These are phyloP conservation scores for Blastobotrys capitulatus DNA, from an alignment of 1,139 yeast species.

Conservation along the genomic window DNA sequence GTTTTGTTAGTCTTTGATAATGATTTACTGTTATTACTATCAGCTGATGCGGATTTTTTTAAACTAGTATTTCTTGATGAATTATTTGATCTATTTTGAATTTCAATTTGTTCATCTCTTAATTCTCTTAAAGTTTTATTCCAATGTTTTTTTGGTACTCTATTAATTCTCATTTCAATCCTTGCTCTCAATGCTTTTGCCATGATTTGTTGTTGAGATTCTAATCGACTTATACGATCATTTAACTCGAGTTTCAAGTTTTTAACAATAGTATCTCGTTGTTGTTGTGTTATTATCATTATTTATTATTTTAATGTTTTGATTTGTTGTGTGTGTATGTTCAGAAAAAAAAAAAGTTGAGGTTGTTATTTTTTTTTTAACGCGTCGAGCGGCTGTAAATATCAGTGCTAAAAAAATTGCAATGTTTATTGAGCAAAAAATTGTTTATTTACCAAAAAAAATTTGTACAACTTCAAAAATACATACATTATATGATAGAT, in stretches of 20 bases:
- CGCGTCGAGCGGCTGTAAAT: too few species aligned
- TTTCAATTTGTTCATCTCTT: slow-evolving; percentile 10
- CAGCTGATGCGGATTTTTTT: background rate
- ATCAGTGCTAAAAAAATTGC: too few species aligned
- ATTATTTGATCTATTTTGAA: background rate
- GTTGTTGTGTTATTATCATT: slow-evolving; percentile 16
- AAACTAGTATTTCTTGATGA: slow-evolving; percentile 1
- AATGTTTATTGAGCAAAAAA: too few species aligned
- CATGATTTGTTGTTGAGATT: slow-evolving; percentile 30
- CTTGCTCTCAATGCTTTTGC: slow-evolving; percentile 34
- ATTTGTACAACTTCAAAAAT: too few species aligned
- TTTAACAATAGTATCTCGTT: slow-evolving; percentile 27
- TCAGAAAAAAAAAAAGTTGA: too few species aligned
- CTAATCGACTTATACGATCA: slow-evolving; percentile 29
- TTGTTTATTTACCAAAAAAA: too few species aligned
- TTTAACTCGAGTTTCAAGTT: slow-evolving; percentile 18
- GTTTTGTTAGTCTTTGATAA: background rate
- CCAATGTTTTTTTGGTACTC: slow-evolving; percentile 41
- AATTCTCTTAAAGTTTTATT: slow-evolving; percentile 36
- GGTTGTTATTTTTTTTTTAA: too few species aligned
- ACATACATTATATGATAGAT: too few species aligned
- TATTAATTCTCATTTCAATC: slow-evolving; percentile 36
- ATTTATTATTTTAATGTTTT: background rate
- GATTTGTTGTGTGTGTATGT: background rate
- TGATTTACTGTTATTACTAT: background rate